Evolutionary conservation across 371 early-diverging fungal genomes (phyloP), one percentile per base, ranked within the genome.

Genomic region (Catenaria anguillulae): DNA sequence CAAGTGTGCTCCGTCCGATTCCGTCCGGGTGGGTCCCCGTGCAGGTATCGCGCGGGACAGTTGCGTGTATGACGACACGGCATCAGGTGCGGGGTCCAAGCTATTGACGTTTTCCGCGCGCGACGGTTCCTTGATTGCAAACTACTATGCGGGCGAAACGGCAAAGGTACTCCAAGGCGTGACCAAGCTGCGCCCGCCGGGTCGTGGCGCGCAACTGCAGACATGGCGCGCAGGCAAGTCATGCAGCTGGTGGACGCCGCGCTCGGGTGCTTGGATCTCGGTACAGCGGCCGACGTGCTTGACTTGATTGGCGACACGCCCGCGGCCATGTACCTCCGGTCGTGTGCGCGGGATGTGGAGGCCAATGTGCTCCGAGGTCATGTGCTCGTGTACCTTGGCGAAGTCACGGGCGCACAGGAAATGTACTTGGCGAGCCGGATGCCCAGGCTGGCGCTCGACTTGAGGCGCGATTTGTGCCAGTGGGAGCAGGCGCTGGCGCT

Each of bases 401-500:
- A 58, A 24, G 13, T 33, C 29, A 26, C 59, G 29, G 59, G 59
- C 55, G 55, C 43, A 1, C 46, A 72, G 73, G 74, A 76, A 33
- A 70, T 62, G n/a, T 78, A 74, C 55, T 60, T 78, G 37, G 55
- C 61, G 19, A 67, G 67, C 61, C 40, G 68, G 10, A 54, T 71
- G 12, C 76, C 77, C 12, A 55, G 65, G 6, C 67, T 46, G 24
- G 79, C 79, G 15, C 62, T 79, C 29, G 61, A 71, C 4, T 61
- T 79, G 52, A 67, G 75, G 19, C 61, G 71, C 2, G 68, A 72
- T 42, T 62, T 79, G 54, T 62, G 69, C 62, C 73, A 79, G 12
- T 79, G 76, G 75, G 79, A 79, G 19, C 73, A 72, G 40, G 79
- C 79, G 4, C 60, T 79, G 60, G 54, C 50, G 12, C 58, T 79